Percentiles rank a stretch among this genome's conserved stretches.
Conservation (phyloP, 164 flowering plant species). For the Tinospora cordifolia region DNA sequence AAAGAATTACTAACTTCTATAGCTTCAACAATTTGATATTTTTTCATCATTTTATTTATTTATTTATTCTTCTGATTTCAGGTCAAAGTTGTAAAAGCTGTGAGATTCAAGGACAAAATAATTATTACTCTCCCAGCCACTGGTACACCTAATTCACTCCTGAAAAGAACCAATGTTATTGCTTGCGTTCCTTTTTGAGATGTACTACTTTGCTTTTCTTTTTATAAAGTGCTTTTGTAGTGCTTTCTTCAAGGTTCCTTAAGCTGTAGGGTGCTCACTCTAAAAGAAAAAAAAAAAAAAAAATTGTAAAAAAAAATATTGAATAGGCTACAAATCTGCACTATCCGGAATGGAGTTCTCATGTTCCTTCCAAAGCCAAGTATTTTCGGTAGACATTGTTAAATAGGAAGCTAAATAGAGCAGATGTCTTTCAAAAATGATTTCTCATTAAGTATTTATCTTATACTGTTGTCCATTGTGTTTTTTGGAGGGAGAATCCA, state of each 20-base stretch:
- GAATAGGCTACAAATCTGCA: too few relatives aligned
- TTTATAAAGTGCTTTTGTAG: not conserved
- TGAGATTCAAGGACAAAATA: constrained; percentile 50
- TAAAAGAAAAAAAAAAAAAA: not conserved
- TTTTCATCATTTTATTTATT: not conserved
- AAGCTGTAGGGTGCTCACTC: not conserved
- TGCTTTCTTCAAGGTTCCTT: not conserved
- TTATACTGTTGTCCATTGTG: too few relatives aligned
- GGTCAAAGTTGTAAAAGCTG: constrained; percentile 39
- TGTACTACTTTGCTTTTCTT: not conserved
- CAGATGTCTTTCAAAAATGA: too few relatives aligned
- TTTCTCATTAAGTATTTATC: too few relatives aligned
- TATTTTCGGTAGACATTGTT: too few relatives aligned
- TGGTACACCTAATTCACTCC: constrained; percentile 31
- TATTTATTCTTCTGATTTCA: constrained; percentile 19
- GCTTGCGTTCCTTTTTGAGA: not conserved
- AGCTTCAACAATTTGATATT: not conserved
- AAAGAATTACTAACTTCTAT: not conserved
- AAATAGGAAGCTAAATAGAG: too few relatives aligned
- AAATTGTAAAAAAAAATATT: too few relatives aligned
- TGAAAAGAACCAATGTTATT: not conserved
- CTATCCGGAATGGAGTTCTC: too few relatives aligned
- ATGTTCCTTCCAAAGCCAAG: too few relatives aligned
- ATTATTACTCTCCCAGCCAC: constrained; percentile 59
- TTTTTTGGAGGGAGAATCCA: too few relatives aligned